A percentile compares a stretch with the other conserved stretches of the same genome.
phyloP scores from a whole-genome alignment of 306 rosid genomes.

The Quercus aquifolioides region DNA sequence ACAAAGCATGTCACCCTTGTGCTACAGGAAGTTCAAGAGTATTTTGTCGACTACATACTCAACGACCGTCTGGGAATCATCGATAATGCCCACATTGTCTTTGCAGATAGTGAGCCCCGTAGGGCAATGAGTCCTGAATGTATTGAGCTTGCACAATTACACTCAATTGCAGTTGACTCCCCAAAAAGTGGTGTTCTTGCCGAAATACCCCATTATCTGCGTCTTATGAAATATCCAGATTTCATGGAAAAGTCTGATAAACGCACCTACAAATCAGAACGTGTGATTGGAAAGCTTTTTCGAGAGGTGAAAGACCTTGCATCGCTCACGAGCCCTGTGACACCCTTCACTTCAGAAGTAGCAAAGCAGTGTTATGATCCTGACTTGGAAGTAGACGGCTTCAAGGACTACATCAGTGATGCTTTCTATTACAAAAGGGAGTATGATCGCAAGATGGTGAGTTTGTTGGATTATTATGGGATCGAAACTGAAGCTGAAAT shows the following conservation, averaged over 20 bases:
- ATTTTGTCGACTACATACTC: conserved; percentile 53
- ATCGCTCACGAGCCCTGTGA: not conserved
- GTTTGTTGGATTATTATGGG: conserved; percentile 69
- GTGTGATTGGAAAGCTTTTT: conserved; percentile 40
- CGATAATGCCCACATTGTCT: conserved; percentile 48
- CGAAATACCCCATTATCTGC: conserved; percentile 11
- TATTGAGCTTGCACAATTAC: conserved; percentile 24
- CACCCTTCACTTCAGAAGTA: conserved; percentile 26
- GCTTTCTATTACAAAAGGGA: conserved; percentile 54
- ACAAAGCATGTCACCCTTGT: no score
- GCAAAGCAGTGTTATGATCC: conserved; percentile 23
- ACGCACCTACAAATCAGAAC: conserved; percentile 24
- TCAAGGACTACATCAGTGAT: conserved; percentile 56
- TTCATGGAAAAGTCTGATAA: conserved; percentile 38
- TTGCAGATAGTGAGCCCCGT: conserved; percentile 17
- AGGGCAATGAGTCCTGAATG: conserved; percentile 28
- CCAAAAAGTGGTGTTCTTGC: conserved; percentile 38
- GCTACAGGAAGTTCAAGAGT: conserved; percentile 39
- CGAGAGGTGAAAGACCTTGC: conserved; percentile 32
- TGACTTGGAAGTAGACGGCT: conserved; percentile 61
- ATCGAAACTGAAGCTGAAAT: conserved; percentile 76
- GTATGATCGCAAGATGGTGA: conserved; percentile 59
- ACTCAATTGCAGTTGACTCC: conserved; percentile 40
- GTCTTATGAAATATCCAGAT: conserved; percentile 20
- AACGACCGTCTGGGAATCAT: conserved; percentile 68